Conservation (phyloP, 192 early-diverging fungal species). For the Phlyctochytrium planicorne region DNA sequence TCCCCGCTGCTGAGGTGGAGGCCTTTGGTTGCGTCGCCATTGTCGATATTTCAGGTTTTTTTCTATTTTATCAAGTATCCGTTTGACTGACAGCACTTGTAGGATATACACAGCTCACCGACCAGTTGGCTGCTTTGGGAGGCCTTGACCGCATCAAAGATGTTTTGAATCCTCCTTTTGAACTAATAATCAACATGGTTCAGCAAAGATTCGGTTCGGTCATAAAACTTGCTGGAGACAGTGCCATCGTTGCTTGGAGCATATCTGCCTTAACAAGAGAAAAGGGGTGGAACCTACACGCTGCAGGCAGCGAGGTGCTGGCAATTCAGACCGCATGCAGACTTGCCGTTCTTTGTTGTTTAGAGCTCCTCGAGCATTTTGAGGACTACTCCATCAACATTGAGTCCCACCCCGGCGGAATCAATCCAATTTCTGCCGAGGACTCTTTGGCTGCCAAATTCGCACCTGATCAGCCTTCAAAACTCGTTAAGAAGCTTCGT, state of each 20-base stretch:
- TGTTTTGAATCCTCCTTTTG: slow-evolving; percentile 26
- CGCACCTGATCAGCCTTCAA: too few relatives aligned
- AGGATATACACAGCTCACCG: slow-evolving; percentile 1
- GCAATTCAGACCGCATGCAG: neutral
- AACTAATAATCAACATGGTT: slow-evolving; percentile 23
- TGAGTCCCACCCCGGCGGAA: too few relatives aligned
- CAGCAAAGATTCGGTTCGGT: slow-evolving; percentile 22
- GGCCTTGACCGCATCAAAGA: slow-evolving; percentile 19
- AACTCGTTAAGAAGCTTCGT: slow-evolving; percentile 13
- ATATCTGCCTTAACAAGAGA: too few relatives aligned
- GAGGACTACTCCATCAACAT: neutral
- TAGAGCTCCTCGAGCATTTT: neutral
- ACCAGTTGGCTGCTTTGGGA: neutral
- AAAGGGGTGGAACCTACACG: too few relatives aligned
- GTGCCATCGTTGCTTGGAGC: slow-evolving; percentile 24
- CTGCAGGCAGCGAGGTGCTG: too few relatives aligned
- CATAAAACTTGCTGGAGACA: slow-evolving; percentile 30
- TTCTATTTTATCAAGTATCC: neutral
- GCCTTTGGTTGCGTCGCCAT: slow-evolving; percentile 11
- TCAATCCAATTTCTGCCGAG: too few relatives aligned
- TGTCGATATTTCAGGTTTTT: slow-evolving; percentile 29
- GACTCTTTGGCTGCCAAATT: too few relatives aligned
- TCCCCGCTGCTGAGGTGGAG: neutral
- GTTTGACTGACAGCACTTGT: neutral
- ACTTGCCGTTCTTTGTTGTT: neutral